Percentiles rank a stretch among this genome's conserved stretches.
Evolutionary conservation across 192 early-diverging fungal species (phyloP).

Genomic region (Oehlia diaphana): DNA sequence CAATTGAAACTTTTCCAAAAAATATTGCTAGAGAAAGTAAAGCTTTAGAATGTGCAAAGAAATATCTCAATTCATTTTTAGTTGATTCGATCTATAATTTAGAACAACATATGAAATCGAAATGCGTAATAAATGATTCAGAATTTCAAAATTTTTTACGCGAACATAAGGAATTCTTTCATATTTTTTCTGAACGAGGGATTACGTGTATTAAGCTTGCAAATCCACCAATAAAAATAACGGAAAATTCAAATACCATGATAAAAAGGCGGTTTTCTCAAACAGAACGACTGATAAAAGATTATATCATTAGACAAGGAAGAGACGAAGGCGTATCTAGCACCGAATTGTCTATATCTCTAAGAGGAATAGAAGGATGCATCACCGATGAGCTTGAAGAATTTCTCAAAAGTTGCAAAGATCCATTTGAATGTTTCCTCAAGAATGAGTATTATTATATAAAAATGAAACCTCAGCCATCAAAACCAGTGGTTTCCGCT

Average conservation of each 20-base stretch:
- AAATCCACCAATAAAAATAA: neutral
- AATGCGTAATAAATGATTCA: neutral
- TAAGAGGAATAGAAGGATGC: neutral
- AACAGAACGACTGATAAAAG: constrained; percentile 3
- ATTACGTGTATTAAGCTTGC: neutral
- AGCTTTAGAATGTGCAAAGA: neutral
- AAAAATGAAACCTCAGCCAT: neutral
- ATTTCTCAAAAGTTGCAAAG: neutral
- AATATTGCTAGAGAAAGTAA: neutral
- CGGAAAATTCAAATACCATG: constrained; percentile 3
- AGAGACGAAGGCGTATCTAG: neutral
- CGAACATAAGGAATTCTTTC: neutral
- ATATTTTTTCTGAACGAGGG: neutral
- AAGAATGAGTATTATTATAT: neutral
- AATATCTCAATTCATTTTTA: neutral
- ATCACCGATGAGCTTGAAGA: constrained; percentile 1
- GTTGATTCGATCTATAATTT: constrained; percentile 9
- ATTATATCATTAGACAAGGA: neutral
- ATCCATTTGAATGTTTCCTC: constrained; percentile 8
- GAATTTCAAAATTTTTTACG: neutral
- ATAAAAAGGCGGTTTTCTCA: constrained; percentile 2
- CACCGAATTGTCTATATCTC: neutral
- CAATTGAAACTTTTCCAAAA: neutral
- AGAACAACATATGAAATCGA: neutral
- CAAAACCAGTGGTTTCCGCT: neutral